A percentile compares a stretch with the other conserved stretches of the same genome.
phyloP scores from a whole-genome alignment of 2,329 filamentous ascomycete species.

The Botrytis galanthina region DNA sequence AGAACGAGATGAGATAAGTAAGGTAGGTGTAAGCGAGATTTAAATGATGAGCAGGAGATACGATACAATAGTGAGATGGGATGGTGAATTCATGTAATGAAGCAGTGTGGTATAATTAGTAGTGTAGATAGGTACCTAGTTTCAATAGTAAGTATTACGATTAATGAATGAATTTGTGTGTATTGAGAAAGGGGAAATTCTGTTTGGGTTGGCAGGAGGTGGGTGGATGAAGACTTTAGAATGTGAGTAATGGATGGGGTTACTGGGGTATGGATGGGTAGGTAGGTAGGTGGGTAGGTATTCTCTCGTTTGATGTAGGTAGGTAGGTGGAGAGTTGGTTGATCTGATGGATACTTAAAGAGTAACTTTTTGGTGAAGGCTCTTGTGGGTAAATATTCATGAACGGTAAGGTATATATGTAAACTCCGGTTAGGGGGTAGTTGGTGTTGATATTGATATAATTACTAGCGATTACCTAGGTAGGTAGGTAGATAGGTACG shows the following conservation, averaged over 20 bases:
- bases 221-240: too few relatives aligned
- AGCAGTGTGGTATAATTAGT: neutral
- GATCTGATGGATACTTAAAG: too few relatives aligned
- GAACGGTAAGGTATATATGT: neutral
- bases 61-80: neutral
- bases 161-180: too few relatives aligned
- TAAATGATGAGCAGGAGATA: neutral
- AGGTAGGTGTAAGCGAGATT: neutral
- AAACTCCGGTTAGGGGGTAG: neutral
- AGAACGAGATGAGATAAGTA: neutral
- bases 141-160: neutral
- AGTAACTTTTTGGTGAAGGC: too few relatives aligned
- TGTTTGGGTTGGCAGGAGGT: too few relatives aligned
- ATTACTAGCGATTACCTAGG: neutral
- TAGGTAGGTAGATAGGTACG: neutral
- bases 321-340: rapidly evolving
- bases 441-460: neutral
- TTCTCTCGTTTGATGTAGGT: too few relatives aligned
- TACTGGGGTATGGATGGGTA: too few relatives aligned
- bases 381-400: neutral
- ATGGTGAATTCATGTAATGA: neutral
- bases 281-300: too few relatives aligned
- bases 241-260: too few relatives aligned
- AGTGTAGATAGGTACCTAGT: too few relatives aligned
- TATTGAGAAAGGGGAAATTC: too few relatives aligned